Percentiles rank a stretch among this genome's conserved stretches.
Conservation (phyloP, 2,329 filamentous ascomycete species). For the Calonectria pauciramosa region DNA sequence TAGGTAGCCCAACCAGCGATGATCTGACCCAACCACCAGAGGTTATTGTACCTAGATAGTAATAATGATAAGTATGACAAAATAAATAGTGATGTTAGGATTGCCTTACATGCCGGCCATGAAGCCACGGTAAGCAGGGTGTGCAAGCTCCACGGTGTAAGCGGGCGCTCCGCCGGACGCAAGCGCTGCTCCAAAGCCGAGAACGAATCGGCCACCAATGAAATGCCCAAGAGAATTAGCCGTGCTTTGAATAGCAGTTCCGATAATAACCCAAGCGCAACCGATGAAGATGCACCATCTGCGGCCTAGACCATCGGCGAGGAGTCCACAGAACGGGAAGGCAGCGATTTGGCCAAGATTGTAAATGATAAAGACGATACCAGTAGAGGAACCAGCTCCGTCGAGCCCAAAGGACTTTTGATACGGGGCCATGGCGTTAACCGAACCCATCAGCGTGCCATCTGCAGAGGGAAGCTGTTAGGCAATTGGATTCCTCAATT, state of each 20-base stretch:
- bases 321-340: constrained; percentile 59
- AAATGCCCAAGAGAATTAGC: constrained; percentile 56
- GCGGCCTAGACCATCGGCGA: constrained; percentile 62
- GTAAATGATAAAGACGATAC: constrained; percentile 23
- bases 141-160: constrained; percentile 62
- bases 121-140: constrained; percentile 37
- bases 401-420: constrained; percentile 7
- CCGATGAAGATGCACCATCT: constrained; percentile 53
- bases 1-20: constrained; percentile 15
- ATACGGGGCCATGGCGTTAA: constrained; percentile 12
- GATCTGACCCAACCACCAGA: constrained; percentile 16
- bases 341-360: constrained; percentile 57
- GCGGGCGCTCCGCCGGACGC: constrained; percentile 58
- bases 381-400: constrained; percentile 12
- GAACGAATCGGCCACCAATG: constrained; percentile 69
- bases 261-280: constrained; percentile 55
- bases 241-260: constrained; percentile 60
- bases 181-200: constrained; percentile 65
- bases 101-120: constrained; percentile 7
- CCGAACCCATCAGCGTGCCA: constrained; percentile 11
- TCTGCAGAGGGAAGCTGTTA: not conserved
- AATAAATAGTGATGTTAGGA: too few relatives aligned
- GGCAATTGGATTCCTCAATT: not conserved
- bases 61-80: not conserved
- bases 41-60: constrained; percentile 7